Conservation (phyloP, 1,139 yeast genomes). For the Hansenula anomala region DNA sequence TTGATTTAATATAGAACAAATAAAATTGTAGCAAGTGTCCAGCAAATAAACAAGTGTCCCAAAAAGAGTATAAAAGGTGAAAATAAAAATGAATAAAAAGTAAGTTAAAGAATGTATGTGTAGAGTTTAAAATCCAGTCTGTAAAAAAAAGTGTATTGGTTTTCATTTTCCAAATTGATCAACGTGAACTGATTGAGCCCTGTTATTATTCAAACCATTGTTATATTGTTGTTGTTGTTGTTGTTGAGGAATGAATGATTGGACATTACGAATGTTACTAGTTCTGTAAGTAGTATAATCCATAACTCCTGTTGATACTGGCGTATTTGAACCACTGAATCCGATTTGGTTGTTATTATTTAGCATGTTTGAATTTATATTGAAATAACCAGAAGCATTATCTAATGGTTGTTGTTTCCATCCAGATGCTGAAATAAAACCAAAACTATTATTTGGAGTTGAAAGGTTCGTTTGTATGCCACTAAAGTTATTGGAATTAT, state of each 20-base stretch:
- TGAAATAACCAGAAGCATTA: not conserved
- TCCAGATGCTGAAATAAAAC: too few species aligned
- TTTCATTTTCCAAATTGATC: conserved; percentile 20
- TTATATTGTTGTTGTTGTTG: not conserved
- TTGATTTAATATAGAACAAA: too few species aligned
- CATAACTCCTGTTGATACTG: not conserved
- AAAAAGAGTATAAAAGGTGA: not conserved
- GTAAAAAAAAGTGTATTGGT: too few species aligned
- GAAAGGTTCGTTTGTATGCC: not conserved
- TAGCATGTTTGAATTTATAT: not conserved
- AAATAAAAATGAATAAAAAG: not conserved
- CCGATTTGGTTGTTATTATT: too few species aligned
- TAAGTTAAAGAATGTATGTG: too few species aligned
- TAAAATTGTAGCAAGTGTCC: not conserved
- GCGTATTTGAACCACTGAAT: not conserved
- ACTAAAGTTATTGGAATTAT: conserved; percentile 3
- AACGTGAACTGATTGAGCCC: conserved; percentile 29
- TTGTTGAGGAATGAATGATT: conserved; percentile 4
- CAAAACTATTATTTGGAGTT: not conserved
- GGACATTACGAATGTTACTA: conserved; percentile 2
- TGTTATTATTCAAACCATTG: conserved; percentile 22
- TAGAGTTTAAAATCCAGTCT: too few species aligned
- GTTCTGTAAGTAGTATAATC: not conserved
- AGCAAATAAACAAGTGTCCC: not conserved
- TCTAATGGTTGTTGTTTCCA: too few species aligned